phyloP scores from a whole-genome alignment of 345 rosid genomes.

The Syzygium oleosum region DNA sequence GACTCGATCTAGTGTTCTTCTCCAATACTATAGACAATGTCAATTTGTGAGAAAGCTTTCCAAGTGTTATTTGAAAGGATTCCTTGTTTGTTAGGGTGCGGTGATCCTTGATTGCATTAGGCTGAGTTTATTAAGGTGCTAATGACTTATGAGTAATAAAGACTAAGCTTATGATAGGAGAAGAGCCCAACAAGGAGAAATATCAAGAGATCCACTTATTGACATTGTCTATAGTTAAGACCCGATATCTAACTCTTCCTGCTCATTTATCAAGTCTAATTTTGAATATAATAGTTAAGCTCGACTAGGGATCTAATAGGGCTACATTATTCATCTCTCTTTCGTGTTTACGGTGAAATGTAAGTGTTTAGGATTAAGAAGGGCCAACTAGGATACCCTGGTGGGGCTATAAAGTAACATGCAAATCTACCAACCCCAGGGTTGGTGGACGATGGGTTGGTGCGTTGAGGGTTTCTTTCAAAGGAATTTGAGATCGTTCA shows the following conservation, averaged over 20 bases:
- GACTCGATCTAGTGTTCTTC: not conserved
- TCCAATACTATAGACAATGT: not conserved
- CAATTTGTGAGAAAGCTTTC: not conserved
- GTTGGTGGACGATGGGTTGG: not conserved
- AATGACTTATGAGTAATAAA: too few relatives aligned
- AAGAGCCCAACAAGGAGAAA: too few relatives aligned
- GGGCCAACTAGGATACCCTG: not conserved
- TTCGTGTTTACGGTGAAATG: not conserved
- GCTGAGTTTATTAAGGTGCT: not conserved
- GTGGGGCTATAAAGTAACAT: not conserved
- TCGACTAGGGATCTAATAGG: not conserved
- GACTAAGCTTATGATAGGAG: too few relatives aligned
- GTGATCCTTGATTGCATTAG: not conserved
- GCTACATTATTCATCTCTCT: not conserved
- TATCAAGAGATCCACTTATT: not conserved
- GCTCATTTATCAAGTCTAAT: not conserved
- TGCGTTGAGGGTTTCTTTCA: not conserved
- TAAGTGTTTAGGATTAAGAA: not conserved
- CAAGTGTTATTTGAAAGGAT: not conserved
- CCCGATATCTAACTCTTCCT: not conserved
- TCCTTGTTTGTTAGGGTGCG: not conserved
- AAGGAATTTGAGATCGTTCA: not conserved
- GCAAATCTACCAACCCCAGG: not conserved
- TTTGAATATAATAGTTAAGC: not conserved
- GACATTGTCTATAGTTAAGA: not conserved